Evolutionary conservation across 805 yeast species (phyloP), one percentile per base, ranked within the genome.

Genomic region (Myxozyma geophila): DNA sequence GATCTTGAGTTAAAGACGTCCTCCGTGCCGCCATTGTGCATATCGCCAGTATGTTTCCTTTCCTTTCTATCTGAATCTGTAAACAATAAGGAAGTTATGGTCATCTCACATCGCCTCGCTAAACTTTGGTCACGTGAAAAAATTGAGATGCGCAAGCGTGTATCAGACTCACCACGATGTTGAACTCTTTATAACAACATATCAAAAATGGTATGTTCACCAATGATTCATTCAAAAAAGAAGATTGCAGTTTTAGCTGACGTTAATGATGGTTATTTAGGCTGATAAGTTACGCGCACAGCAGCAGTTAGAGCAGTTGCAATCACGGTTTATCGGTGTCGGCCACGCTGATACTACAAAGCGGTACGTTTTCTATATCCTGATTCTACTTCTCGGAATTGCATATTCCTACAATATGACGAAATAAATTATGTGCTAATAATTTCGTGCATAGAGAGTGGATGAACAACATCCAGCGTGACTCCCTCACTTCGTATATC

Each of bases 261-360:
- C 8, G 10, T 8, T 21, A 2, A 15, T 52, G 55, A 41, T 17
- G 43, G 46, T 12, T 33, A 39, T n/a, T 33, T 50, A 65, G 71
- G 71, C 72, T 33, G 72, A 70, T 47, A 64, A 66, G 43, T 58
- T 69, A 23, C 69, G 72, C 19, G 67, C 69, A 4, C 72, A 69
- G 49, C 70, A 70, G 39, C 71, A 69, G 41, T 63, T 69, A 15
- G 72, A 69, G 37, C 72, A 69, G 50, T 54, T 69, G 4, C 72
- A 69, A 55, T 51, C 64, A 19, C 67, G 72, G 1, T 68, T 88
- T 72, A 78, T 87, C 23, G 96, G 96, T 1, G 74, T 92, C 0
- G 97, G 97, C 0, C 81, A 85, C 71, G 81, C 92, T 9, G 86
- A 85, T 58, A 91, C 96, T 0, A 79, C 87, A 0, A 79, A 87